Evolutionary conservation across 306 rosid species (phyloP).

Genomic region (Cicer judaicum): DNA sequence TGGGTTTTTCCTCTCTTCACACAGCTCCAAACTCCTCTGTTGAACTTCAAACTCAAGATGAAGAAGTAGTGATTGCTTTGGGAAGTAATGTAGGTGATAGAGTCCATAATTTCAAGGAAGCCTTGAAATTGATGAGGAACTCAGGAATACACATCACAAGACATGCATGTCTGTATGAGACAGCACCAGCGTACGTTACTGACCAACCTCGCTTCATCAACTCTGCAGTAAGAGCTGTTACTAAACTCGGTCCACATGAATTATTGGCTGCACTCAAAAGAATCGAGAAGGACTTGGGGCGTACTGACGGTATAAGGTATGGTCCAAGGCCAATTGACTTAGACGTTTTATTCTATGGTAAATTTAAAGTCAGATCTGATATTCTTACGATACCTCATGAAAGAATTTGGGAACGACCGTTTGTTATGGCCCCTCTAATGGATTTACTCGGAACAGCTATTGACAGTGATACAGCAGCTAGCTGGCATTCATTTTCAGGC

Average conservation of each 20-base stretch:
- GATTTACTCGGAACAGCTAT: conserved; percentile 75
- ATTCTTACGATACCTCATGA: conserved; percentile 81
- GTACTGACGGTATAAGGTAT: conserved; percentile 75
- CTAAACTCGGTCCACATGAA: conserved; percentile 90
- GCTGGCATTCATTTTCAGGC: conserved; percentile 82
- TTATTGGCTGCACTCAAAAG: conserved; percentile 67
- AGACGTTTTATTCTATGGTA: conserved; percentile 89
- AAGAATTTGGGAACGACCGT: conserved; percentile 95
- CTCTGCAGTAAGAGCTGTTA: conserved; percentile 86
- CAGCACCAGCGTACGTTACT: conserved; percentile 88
- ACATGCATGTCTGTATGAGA: conserved; percentile 88
- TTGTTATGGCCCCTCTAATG: conserved; percentile 88
- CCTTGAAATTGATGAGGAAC: conserved; percentile 72
- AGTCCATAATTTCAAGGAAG: conserved; percentile 74
- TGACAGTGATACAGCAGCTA: conserved; percentile 67
- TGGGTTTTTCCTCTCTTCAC: conserved; percentile 50
- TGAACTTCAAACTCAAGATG: conserved; percentile 72
- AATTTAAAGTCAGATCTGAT: conserved; percentile 64
- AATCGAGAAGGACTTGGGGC: conserved; percentile 81
- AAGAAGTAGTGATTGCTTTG: conserved; percentile 91
- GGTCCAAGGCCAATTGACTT: conserved; percentile 96
- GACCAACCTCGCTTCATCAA: conserved; percentile 85
- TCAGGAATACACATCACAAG: conserved; percentile 73
- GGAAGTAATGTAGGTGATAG: conserved; percentile 93
- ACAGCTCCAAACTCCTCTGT: conserved; percentile 49